Conservation (phyloP, 1,139 yeast species). For the Yamadazyma buinensis region DNA sequence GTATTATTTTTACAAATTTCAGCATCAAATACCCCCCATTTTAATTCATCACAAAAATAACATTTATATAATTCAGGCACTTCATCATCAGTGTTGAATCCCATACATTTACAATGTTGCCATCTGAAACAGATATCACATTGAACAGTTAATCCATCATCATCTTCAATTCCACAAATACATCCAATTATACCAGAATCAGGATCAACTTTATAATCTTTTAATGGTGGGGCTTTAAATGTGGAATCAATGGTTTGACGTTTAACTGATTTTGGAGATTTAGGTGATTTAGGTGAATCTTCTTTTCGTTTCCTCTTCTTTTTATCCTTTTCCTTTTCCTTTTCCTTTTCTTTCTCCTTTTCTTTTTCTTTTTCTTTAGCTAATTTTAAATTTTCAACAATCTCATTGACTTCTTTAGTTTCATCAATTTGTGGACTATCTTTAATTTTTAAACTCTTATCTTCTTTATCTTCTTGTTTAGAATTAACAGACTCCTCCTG, state of each 20-base stretch:
- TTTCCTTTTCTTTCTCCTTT: constrained; percentile 1
- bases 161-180: constrained; percentile 83
- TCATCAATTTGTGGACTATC: too few species aligned
- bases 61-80: constrained; percentile 80
- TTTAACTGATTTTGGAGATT: constrained; percentile 3
- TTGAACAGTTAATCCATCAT: constrained; percentile 93
- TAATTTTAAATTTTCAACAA: background rate
- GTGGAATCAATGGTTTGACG: constrained; percentile 1
- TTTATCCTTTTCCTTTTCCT: background rate
- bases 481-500: background rate
- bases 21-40: constrained; percentile 51
- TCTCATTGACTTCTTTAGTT: too few species aligned
- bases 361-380: background rate
- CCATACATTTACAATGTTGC: constrained; percentile 93
- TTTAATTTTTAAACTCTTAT: too few species aligned
- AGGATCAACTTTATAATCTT: constrained; percentile 60
- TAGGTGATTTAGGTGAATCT: background rate
- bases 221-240: constrained; percentile 28
- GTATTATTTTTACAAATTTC: constrained; percentile 32
- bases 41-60: constrained; percentile 63
- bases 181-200: constrained; percentile 88
- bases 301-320: background rate
- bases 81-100: constrained; percentile 63
- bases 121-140: constrained; percentile 90
- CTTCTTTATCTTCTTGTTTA: background rate